A percentile compares a stretch with the other conserved stretches of the same genome.
phyloP scores from a whole-genome alignment of 2,329 filamentous ascomycete genomes.

The Cyclaneusma minus region DNA sequence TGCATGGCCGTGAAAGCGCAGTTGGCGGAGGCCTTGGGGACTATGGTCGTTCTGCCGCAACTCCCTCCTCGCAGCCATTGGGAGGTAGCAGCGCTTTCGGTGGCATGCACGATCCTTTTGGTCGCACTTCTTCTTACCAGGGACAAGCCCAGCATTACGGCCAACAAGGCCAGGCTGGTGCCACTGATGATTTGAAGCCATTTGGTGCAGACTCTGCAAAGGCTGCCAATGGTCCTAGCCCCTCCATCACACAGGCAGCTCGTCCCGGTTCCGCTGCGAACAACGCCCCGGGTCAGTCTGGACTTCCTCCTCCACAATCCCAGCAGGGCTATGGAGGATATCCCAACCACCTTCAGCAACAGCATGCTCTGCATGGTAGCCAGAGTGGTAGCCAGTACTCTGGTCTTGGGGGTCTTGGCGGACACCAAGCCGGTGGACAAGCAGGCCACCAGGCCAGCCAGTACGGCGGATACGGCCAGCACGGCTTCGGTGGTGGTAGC shows the following conservation, averaged over 20 bases:
- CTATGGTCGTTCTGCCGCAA: conserved; percentile 18
- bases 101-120: conserved; percentile 18
- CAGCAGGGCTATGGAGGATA: conserved; percentile 20
- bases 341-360: conserved; percentile 18
- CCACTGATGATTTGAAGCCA: conserved; percentile 20
- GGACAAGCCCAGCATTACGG: conserved; percentile 17
- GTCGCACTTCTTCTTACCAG: conserved; percentile 17
- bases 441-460: conserved; percentile 26
- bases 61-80: conserved; percentile 17
- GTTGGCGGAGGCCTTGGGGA: conserved; percentile 18
- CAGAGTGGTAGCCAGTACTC: conserved; percentile 20
- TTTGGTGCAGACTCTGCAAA: conserved; percentile 21
- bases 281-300: conserved; percentile 14
- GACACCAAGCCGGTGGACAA: conserved; percentile 26
- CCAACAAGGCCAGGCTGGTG: conserved; percentile 16
- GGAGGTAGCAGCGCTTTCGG: conserved; percentile 17
- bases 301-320: conserved; percentile 17
- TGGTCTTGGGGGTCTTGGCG: conserved; percentile 30
- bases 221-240: conserved; percentile 18
- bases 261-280: conserved; percentile 22
- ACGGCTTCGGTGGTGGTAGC: conserved; percentile 24
- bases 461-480: conserved; percentile 24
- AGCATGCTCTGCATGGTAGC: conserved; percentile 18
- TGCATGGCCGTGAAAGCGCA: conserved; percentile 20
- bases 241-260: conserved; percentile 18